Conservation (phyloP, 306 rosid species). For the Morella rubra region DNA sequence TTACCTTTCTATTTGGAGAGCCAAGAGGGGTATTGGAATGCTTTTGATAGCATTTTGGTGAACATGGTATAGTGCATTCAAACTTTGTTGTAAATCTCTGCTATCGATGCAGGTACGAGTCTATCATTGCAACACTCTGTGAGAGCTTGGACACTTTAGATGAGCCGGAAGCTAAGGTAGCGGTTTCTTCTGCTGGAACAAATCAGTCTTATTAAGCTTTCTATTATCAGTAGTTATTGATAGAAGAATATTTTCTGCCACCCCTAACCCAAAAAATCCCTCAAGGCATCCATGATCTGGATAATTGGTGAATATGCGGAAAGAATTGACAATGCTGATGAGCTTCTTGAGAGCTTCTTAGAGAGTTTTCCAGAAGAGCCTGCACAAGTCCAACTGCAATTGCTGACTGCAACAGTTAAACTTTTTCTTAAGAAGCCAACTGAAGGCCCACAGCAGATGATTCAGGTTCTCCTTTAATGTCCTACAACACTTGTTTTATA, state of each 20-base stretch:
- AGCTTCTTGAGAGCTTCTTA: conserved; percentile 97
- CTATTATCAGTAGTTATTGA: conserved; percentile 2
- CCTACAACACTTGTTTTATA: conserved; percentile 23
- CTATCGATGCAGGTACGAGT: conserved; percentile 68
- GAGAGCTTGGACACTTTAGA: conserved; percentile 97
- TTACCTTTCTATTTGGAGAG: conserved; percentile 8
- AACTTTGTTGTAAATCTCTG: conserved; percentile 23
- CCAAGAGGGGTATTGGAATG: neutral
- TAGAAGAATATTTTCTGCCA: neutral
- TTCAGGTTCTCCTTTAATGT: conserved; percentile 63
- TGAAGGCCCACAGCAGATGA: conserved; percentile 99
- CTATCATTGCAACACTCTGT: conserved; percentile 97
- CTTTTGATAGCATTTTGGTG: conserved; percentile 2
- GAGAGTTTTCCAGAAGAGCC: conserved; percentile 97
- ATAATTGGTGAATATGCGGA: conserved; percentile 99
- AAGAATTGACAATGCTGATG: conserved; percentile 99
- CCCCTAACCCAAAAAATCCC: neutral
- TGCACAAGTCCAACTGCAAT: conserved; percentile 93
- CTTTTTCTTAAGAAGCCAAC: conserved; percentile 99
- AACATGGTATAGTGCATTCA: conserved; percentile 21
- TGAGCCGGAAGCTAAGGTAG: conserved; percentile 99
- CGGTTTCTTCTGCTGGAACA: conserved; percentile 20
- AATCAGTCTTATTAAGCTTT: conserved; percentile 10
- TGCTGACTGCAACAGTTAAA: conserved; percentile 97
- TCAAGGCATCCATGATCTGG: conserved; percentile 98